phyloP scores from a whole-genome alignment of 257 asterid species.

The Fraxinus cuspidata region DNA sequence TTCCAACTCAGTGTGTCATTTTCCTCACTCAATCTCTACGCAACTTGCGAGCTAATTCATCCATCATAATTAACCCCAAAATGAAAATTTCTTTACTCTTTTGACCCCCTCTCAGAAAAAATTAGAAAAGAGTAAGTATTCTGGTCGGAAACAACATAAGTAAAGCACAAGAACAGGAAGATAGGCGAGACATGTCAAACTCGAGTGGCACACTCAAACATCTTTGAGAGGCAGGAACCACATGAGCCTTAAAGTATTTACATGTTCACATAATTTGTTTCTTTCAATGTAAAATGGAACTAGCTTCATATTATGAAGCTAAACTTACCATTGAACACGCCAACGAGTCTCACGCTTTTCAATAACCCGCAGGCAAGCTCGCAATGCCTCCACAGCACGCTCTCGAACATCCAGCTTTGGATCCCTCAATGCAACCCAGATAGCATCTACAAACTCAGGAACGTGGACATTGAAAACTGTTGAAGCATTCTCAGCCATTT shows the following conservation, averaged over 20 bases:
- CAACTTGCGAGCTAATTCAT: background rate
- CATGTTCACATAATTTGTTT: background rate
- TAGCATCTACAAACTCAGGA: constrained; percentile 94
- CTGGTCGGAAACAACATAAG: background rate
- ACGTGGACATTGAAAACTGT: constrained; percentile 97
- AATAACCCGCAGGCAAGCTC: constrained; percentile 93
- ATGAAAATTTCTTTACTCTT: background rate
- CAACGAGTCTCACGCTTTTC: constrained; percentile 99
- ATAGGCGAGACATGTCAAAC: background rate
- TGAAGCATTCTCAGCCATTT: constrained; percentile 99
- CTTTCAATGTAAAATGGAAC: constrained; percentile 17
- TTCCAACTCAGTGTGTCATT: background rate
- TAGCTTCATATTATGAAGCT: constrained; percentile 14
- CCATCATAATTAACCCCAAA: background rate
- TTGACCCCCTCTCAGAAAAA: background rate
- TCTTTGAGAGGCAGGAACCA: background rate
- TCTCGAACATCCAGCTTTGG: constrained; percentile 85
- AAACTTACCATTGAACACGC: constrained; percentile 97
- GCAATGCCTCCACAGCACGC: constrained; percentile 96
- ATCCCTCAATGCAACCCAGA: constrained; percentile 98
- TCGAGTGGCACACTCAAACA: background rate
- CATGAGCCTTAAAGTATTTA: background rate
- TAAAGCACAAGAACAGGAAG: background rate
- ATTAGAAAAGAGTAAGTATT: background rate
- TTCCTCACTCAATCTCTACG: background rate